Evolutionary conservation across 2,329 filamentous ascomycete species (phyloP), one percentile per base, ranked within the genome.

Genomic region (Ophiostoma perfectum): DNA sequence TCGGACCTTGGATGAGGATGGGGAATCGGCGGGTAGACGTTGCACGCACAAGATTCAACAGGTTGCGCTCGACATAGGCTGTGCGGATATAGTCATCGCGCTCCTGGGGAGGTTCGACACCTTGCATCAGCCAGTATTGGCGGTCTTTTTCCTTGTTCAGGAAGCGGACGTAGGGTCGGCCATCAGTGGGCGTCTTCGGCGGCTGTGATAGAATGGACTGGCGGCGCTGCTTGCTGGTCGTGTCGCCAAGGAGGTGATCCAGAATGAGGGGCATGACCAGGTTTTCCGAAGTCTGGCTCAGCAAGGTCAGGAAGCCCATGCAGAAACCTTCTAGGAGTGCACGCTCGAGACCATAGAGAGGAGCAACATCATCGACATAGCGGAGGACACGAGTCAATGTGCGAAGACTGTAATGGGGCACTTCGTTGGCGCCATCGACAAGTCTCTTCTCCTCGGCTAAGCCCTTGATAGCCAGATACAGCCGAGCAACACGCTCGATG

Each of bases 51-150:
- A 99, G 80, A 74, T 99, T 99, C 73, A 97, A 87, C 72, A 99
- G 83, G 72, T 99, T 99, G 66, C 92, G 89, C 78, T 96, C 91
- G 36, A 99, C 92, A 71, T 96, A 99, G 0, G 92, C 90, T 0
- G 95, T 99, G 70, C 97, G 92, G 75, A 99, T 98, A 78, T 99
- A 99, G 77, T 98, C 91, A 0, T 88, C 81, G 71, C 96, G 88
- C 69, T 92, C 86, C 72, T 92, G 84, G 0, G 88, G 83, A 44
- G 82, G 76, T 69, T 88, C 81, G 4, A 82, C 80, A 44, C 96
- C 95, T 78, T 91, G 89, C 65, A 90, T 87, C 73, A 99, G 86
- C 91, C 94, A 97, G 76, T 97, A 96, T 72, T 96, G 91, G 41
- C 91, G 82, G 72, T 52, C 84, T 68, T 81, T 82, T 69, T 81